Evolutionary conservation across 768 basidiomycete species (phyloP), one percentile per base, ranked within the genome.

Genomic region (Boletus sp.): DNA sequence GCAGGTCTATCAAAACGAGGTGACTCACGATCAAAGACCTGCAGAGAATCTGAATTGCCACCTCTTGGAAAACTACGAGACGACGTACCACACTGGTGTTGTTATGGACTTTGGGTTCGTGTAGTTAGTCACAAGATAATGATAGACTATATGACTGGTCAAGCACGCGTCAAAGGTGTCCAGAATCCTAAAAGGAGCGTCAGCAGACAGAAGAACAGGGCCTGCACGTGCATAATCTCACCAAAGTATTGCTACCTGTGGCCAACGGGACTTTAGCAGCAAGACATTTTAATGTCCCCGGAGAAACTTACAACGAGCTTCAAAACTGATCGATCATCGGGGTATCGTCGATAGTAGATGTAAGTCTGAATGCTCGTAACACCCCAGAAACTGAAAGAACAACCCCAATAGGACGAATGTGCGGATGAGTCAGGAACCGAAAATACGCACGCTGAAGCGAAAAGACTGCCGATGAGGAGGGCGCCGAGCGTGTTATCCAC

Each of bases 161-260:
- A 85, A 61, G 40, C 69, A 72, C 0, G 78, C 77, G 60, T 83
- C 80, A 51, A 84, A 79, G 0, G 83, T 82, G 63, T 85, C 83
- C 23, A 85, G 59, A 5, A 70, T 53, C 77, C 65, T 64, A 21
- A 13, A 23, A 10, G n/a, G 9, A 21, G 6, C 3, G 29, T 64
- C 19, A 55, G 21, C 4, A 25, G 32, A 29, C 13, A 14, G 8
- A 19, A n/a, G 11, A 45, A 27, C 2, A 21, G 2, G 7, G 2
- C n/a, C 2, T 7, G 5, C 2, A 5, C 21, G 9, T 5, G 3
- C 11, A 15, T 14, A 1, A 21, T 17, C 35, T 25, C 17, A 64
- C 63, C 63, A 71, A 46, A 53, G 50, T 38, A 43, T 49, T 29
- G 42, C 61, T 39, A 57, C 53, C 50, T 71, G 69, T 39, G 39